Conservation (phyloP, 768 basidiomycete species). For the Saitozyma sp. region DNA sequence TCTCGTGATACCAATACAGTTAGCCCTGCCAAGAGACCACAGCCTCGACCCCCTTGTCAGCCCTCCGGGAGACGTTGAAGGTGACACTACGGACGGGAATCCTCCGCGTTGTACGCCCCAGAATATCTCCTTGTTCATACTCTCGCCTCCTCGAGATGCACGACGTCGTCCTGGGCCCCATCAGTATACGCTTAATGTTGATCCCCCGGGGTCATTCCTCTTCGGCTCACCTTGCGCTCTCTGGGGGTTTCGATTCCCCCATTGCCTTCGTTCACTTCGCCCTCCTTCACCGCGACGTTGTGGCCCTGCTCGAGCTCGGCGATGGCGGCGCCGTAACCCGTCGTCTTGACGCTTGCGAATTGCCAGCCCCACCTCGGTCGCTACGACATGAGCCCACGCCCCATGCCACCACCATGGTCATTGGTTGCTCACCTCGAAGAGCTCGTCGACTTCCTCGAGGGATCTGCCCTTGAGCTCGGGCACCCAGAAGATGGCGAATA, state of each 20-base stretch:
- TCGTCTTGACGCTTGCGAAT: conserved; percentile 18
- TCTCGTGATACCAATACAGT: background rate
- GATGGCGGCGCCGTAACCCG: conserved; percentile 21
- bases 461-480: conserved; percentile 15
- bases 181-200: background rate
- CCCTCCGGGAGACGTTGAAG: background rate
- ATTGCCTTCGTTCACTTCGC: too few species aligned
- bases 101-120: background rate
- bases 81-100: background rate
- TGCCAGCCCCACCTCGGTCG: conserved; percentile 24
- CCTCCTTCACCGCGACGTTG: background rate
- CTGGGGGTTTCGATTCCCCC: too few species aligned
- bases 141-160: background rate
- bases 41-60: background rate
- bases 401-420: background rate
- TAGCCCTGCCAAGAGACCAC: background rate
- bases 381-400: background rate
- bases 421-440: background rate
- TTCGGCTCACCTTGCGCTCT: too few species aligned
- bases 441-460: conserved; percentile 9
- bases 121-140: background rate
- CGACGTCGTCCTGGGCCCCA: background rate
- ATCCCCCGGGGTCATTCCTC: too few species aligned
- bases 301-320: conserved; percentile 18
- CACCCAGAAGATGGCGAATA: conserved; percentile 21